These are phyloP conservation scores for Schizochytrium sp. DNA, from an alignment of 108 stramenopile species.

Conservation along the genomic window DNA sequence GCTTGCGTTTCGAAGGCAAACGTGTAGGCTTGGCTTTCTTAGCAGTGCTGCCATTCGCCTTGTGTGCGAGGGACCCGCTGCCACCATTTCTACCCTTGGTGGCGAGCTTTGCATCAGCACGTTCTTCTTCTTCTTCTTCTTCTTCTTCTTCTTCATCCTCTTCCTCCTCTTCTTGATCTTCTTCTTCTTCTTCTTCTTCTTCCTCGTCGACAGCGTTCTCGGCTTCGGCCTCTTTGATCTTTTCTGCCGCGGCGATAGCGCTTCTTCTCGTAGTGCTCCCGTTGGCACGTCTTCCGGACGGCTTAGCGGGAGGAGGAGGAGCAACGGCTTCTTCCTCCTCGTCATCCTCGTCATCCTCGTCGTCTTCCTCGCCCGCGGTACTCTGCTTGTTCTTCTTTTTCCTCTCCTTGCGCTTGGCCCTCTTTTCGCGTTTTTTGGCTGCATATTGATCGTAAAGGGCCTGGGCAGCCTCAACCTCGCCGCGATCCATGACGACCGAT, in stretches of 20 bases:
- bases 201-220: no score
- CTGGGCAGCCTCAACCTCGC: not conserved
- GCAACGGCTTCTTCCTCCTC: not conserved
- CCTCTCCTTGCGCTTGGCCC: not conserved
- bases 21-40: not conserved
- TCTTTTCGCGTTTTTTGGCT: not conserved
- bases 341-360: not conserved
- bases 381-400: not conserved
- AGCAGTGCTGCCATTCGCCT: not conserved
- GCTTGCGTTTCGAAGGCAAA: not conserved
- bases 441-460: not conserved
- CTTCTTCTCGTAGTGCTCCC: not conserved
- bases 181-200: no score
- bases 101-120: no score
- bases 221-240: no score
- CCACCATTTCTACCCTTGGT: no score
- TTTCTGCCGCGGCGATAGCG: no score
- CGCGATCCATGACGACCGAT: not conserved
- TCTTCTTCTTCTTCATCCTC: no score
- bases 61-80: no score
- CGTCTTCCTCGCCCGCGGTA: constrained; percentile 13
- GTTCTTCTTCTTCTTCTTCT: no score
- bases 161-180: no score
- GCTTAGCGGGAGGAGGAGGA: not conserved
- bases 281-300: no score